Conservation (phyloP, 257 asterid genomes). For the Scutellaria galericulata region DNA sequence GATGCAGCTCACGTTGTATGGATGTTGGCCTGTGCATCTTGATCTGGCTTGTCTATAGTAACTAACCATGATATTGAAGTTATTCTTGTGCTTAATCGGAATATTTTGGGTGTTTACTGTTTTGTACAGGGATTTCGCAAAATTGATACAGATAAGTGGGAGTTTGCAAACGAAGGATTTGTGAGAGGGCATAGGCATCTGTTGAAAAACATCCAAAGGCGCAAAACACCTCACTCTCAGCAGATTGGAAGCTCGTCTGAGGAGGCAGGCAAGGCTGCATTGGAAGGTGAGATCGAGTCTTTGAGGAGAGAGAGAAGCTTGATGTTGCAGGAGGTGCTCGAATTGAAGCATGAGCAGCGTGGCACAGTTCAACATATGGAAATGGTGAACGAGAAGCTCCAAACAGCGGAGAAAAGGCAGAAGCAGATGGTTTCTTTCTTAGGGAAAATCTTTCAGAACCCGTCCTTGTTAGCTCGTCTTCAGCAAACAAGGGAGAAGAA, state of each 20-base stretch:
- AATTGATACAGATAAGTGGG: constrained; percentile 79
- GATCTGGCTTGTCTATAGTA: constrained; percentile 29
- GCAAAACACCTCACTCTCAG: constrained; percentile 59
- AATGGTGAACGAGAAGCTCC: constrained; percentile 67
- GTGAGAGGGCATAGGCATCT: constrained; percentile 66
- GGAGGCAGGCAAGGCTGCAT: constrained; percentile 46
- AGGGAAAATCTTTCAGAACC: constrained; percentile 73
- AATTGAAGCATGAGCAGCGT: constrained; percentile 72
- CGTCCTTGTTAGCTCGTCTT: constrained; percentile 49
- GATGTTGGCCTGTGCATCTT: constrained; percentile 34
- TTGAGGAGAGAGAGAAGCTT: constrained; percentile 66
- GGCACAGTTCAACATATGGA: constrained; percentile 63
- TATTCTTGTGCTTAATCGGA: constrained; percentile 19
- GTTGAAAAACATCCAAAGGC: constrained; percentile 78
- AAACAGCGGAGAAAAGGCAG: constrained; percentile 75
- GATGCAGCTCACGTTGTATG: constrained; percentile 38
- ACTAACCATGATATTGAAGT: constrained; percentile 2
- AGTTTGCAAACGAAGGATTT: constrained; percentile 76
- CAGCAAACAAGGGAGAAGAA: constrained; percentile 51
- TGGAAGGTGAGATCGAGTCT: constrained; percentile 62
- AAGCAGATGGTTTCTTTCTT: constrained; percentile 87
- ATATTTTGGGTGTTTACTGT: constrained; percentile 8
- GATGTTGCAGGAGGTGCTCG: constrained; percentile 74
- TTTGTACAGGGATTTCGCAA: constrained; percentile 79
- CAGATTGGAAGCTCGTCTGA: constrained; percentile 57